phyloP scores from a whole-genome alignment of 768 basidiomycete genomes.

The Gelatoporia subvermispora region DNA sequence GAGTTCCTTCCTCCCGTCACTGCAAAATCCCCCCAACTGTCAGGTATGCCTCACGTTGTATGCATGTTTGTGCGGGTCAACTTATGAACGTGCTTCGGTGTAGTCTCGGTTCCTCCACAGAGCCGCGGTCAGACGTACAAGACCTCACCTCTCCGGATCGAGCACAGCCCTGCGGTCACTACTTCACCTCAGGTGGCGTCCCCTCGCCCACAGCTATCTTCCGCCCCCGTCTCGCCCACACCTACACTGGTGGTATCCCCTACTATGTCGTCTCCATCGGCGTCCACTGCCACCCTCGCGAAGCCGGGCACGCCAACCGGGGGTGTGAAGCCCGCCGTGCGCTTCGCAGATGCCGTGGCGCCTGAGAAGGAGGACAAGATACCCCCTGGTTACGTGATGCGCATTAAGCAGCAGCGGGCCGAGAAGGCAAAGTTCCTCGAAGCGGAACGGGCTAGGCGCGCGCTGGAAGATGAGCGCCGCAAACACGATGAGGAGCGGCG shows the following conservation, averaged over 20 bases:
- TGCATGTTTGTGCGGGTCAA: neutral
- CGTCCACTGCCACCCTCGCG: neutral
- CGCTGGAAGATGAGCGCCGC: slow-evolving; percentile 38
- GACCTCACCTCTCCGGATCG: slow-evolving; percentile 23
- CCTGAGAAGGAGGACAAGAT: slow-evolving; percentile 62
- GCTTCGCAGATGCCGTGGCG: slow-evolving; percentile 19
- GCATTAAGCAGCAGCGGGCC: slow-evolving; percentile 67
- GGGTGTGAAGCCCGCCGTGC: slow-evolving; percentile 8
- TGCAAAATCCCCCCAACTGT: slow-evolving; percentile 1
- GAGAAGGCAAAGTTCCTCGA: slow-evolving; percentile 66
- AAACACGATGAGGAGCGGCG: slow-evolving; percentile 39
- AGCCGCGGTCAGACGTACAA: slow-evolving; percentile 21
- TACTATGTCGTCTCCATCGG: neutral
- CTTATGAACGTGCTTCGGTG: slow-evolving; percentile 2
- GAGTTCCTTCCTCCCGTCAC: slow-evolving; percentile 3
- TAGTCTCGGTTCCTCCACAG: slow-evolving; percentile 10
- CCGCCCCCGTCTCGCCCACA: neutral
- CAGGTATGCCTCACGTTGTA: neutral
- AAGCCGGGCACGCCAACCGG: neutral
- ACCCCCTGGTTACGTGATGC: slow-evolving; percentile 66
- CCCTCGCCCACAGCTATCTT: neutral
- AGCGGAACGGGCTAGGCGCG: slow-evolving; percentile 34
- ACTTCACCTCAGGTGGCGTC: slow-evolving; percentile 2
- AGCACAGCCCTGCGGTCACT: slow-evolving; percentile 1
- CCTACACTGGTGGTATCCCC: neutral